These are phyloP conservation scores for Quercus glauca DNA, from an alignment of 306 rosid genomes.

Conservation along the genomic window DNA sequence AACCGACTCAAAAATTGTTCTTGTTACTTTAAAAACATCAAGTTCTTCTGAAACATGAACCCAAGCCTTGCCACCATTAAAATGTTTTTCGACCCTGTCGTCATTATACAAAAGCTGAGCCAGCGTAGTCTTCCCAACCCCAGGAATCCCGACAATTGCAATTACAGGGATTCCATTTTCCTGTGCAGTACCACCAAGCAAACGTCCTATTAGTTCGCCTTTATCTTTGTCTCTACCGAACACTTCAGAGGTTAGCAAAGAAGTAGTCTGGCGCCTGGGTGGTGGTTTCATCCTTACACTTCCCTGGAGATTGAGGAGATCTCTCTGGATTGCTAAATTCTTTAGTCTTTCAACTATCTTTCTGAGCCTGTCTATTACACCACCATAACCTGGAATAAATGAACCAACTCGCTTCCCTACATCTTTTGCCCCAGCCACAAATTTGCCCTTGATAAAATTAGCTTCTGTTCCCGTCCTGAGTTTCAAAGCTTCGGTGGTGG, in stretches of 20 bases:
- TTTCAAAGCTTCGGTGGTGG: fast-evolving
- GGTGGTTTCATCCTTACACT: too few relatives aligned
- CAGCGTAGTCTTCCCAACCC: not conserved
- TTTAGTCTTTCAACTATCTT: too few relatives aligned
- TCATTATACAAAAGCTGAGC: not conserved
- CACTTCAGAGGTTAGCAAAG: not conserved
- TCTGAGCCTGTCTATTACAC: too few relatives aligned
- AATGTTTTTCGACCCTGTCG: not conserved
- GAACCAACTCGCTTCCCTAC: too few relatives aligned
- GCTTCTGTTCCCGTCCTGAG: fast-evolving
- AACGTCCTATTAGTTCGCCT: not conserved
- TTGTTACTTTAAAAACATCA: not conserved
- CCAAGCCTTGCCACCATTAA: not conserved
- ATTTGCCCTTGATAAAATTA: too few relatives aligned
- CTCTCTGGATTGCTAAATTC: fast-evolving
- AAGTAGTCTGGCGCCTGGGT: not conserved
- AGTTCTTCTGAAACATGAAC: slow-evolving; percentile 2
- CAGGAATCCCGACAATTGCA: not conserved
- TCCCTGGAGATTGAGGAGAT: too few relatives aligned
- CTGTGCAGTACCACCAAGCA: not conserved
- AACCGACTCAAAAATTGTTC: not conserved
- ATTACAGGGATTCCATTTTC: not conserved
- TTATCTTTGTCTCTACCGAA: slow-evolving; percentile 12
- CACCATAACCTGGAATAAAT: not conserved
- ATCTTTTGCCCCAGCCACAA: fast-evolving